Evolutionary conservation across 331 rosid genomes (phyloP), one percentile per base, ranked within the genome.

Genomic region (Malus hybrid): DNA sequence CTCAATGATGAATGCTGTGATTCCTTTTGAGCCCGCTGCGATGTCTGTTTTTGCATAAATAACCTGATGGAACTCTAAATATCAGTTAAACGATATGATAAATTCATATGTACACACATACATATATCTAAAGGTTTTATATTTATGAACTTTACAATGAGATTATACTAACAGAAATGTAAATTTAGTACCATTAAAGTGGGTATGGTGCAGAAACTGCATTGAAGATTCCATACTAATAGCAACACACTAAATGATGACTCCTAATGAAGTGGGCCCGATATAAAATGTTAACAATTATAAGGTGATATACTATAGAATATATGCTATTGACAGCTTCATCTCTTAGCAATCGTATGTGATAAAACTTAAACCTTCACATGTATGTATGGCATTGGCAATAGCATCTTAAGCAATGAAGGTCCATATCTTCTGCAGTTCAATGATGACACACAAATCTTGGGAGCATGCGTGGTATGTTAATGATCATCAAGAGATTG

Each of bases 1-100:
- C 86, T 93, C 97, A 7, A 93, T 90, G 80, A 93, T 93, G 83
- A 93, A 93, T 73, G 98, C 95, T 14, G 97, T 91, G 59, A 93
- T 91, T 83, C 98, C 98, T 84, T 91, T 94, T 77, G 99, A 91
- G 66, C 96, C 93, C 29, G 91, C 96, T 48, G 81, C 84, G 77
- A 80, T 63, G 83, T 92, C 90, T 28, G 99, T 94, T 86, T 94
- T 94, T 44, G 95, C 99, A 74, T 94, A 94, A 67, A 94, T 90
- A 90, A 94, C 89, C 97, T 94, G 93, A 71, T 82, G 71, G 83
- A 83, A 56, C 83, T 82, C 66, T 39, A 42, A 5, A 42, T 67
- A 48, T 16, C 31, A 59, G 24, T 60, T 39, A 14, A 72, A 27
- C 44, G 27, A 20, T 18, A 16, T 72, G 59, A 11, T 3, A 20